phyloP scores from a whole-genome alignment of 768 basidiomycete genomes.

The Tulasnella sp. region DNA sequence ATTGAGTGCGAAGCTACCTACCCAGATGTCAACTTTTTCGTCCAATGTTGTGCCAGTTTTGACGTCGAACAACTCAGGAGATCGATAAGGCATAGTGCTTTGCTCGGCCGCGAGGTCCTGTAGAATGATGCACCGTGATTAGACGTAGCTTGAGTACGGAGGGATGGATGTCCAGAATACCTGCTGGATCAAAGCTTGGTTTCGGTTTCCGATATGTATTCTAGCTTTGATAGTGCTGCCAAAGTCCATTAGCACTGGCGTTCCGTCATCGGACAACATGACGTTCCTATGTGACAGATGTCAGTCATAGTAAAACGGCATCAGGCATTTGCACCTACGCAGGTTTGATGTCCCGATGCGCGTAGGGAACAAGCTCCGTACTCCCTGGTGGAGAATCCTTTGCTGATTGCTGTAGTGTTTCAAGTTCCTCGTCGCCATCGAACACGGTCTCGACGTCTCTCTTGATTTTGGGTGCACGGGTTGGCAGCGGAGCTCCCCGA shows the following conservation, averaged over 20 bases:
- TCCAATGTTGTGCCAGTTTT: constrained; percentile 79
- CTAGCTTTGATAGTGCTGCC: constrained; percentile 85
- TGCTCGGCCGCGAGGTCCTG: constrained; percentile 95
- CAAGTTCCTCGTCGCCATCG: constrained; percentile 66
- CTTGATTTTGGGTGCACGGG: constrained; percentile 23
- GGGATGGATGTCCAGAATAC: constrained; percentile 27
- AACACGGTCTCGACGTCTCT: constrained; percentile 54
- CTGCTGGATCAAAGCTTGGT: constrained; percentile 83
- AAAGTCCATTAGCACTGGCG: constrained; percentile 96
- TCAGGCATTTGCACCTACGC: constrained; percentile 44
- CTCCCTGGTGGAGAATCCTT: constrained; percentile 26
- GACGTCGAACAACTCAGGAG: constrained; percentile 95
- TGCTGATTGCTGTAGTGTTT: constrained; percentile 19
- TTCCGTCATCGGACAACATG: constrained; percentile 90
- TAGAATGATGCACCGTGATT: neutral
- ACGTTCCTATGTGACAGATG: constrained; percentile 52
- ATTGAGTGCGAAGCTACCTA: constrained; percentile 27
- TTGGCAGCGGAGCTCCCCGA: constrained; percentile 14
- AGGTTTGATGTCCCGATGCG: constrained; percentile 94
- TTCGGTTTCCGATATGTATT: constrained; percentile 66
- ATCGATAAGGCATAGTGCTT: constrained; percentile 96
- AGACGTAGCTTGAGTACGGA: neutral
- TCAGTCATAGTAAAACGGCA: neutral
- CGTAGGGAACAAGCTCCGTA: constrained; percentile 69
- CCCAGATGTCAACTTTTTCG: constrained; percentile 97